A percentile compares a stretch with the other conserved stretches of the same genome.
These are phyloP conservation scores for Pythium brachiatum DNA, from an alignment of 352 stramenopile genomes.

Conservation along the genomic window DNA sequence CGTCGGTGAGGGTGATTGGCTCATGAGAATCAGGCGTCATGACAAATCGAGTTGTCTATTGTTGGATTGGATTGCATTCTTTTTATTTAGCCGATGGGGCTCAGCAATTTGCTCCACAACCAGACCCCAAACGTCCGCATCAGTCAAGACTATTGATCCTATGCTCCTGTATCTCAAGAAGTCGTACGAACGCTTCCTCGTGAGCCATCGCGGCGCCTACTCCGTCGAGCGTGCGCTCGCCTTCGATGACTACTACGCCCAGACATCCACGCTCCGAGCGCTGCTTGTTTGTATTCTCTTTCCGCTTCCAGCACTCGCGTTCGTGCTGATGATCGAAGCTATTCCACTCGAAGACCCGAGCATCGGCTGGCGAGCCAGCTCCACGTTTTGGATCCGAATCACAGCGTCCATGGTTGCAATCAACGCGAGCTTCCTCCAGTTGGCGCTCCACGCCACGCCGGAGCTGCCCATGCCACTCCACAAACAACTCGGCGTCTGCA, in stretches of 20 bases:
- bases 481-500: not conserved
- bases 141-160: too few relatives aligned
- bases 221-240: not conserved
- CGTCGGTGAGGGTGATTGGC: too few relatives aligned
- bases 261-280: not conserved
- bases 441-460: too few relatives aligned
- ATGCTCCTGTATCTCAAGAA: too few relatives aligned
- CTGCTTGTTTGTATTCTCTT: not conserved
- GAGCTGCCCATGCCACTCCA: not conserved
- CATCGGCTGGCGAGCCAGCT: not conserved
- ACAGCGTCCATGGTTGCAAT: not conserved
- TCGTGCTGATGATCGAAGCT: not conserved
- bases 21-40: too few relatives aligned
- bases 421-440: not conserved
- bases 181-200: not conserved
- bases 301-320: not conserved
- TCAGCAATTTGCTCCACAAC: too few relatives aligned
- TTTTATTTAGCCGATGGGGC: too few relatives aligned
- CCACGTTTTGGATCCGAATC: not conserved
- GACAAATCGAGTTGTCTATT: too few relatives aligned
- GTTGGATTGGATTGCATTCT: too few relatives aligned
- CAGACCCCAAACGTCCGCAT: too few relatives aligned
- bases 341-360: not conserved
- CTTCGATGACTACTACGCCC: not conserved
- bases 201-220: not conserved